Conservation (phyloP, 495 filamentous ascomycete genomes). For the Collariella sp. region DNA sequence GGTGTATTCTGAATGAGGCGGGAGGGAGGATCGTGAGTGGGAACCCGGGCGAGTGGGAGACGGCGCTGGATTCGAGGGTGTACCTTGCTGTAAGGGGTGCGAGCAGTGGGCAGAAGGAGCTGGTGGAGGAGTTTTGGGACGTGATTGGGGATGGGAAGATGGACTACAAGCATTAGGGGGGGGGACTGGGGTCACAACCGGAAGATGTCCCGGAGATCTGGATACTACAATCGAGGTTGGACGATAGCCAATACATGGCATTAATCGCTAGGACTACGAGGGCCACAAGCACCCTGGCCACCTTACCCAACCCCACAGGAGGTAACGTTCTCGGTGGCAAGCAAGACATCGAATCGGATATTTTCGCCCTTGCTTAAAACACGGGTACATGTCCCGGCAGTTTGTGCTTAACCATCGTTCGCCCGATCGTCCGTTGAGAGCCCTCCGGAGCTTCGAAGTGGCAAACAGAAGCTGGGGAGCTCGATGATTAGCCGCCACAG, state of each 20-base stretch:
- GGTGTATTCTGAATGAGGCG: constrained; percentile 79
- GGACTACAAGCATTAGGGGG: constrained; percentile 45
- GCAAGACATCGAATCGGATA: no score
- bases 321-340: no score
- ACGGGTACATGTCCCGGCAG: no score
- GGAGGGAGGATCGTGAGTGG: constrained; percentile 73
- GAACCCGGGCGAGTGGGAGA: constrained; percentile 69
- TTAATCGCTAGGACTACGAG: no score
- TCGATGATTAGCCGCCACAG: no score
- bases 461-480: no score
- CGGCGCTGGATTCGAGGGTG: constrained; percentile 61
- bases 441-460: no score
- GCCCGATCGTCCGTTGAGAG: no score
- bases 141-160: constrained; percentile 26
- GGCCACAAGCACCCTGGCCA: no score
- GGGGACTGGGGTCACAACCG: background rate
- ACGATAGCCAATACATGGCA: background rate
- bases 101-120: constrained; percentile 57
- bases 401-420: no score
- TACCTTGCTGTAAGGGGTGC: constrained; percentile 70
- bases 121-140: constrained; percentile 78
- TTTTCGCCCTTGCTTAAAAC: no score
- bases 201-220: background rate
- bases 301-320: no score
- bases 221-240: background rate